phyloP scores from a whole-genome alignment of 495 filamentous ascomycete genomes.

The Neurospora sp. region DNA sequence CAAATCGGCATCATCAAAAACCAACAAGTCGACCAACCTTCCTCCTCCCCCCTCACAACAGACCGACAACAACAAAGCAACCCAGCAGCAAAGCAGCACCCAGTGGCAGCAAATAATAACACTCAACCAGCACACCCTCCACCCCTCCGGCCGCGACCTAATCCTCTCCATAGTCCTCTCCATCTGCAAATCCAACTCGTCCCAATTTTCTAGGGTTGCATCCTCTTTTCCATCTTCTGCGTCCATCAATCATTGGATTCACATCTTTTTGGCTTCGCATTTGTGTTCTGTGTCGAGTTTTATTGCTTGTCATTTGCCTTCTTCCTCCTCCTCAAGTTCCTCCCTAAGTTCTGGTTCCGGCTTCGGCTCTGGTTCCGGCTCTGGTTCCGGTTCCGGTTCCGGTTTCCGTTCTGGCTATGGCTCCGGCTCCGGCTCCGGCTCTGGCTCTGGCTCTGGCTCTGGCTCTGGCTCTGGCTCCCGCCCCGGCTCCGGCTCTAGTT shows the following conservation, averaged over 20 bases:
- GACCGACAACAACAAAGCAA: background rate
- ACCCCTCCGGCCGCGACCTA: slow-evolving; percentile 41
- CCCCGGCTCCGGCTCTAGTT: background rate
- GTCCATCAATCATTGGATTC: slow-evolving; percentile 49
- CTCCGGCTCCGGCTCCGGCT: background rate
- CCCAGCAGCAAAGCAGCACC: background rate
- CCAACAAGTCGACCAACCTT: background rate
- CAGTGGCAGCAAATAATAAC: background rate
- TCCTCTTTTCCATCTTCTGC: slow-evolving; percentile 52
- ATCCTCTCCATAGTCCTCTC: slow-evolving; percentile 50
- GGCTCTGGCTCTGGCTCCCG: too few relatives aligned
- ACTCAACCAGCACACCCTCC: slow-evolving; percentile 23
- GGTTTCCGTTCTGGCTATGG: too few relatives aligned
- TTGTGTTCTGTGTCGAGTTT: slow-evolving; percentile 39
- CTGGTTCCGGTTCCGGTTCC: too few relatives aligned
- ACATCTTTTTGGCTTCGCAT: slow-evolving; percentile 48
- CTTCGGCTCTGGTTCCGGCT: too few relatives aligned
- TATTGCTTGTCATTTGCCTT: slow-evolving; percentile 44
- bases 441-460: too few relatives aligned
- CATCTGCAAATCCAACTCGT: slow-evolving; percentile 31
- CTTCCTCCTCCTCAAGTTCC: background rate
- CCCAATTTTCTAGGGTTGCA: slow-evolving; percentile 38
- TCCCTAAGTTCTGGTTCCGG: background rate
- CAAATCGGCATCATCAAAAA: background rate
- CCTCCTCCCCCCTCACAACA: background rate